phyloP scores from a whole-genome alignment of 805 yeast genomes.

The Sporopachydermia lactativora region DNA sequence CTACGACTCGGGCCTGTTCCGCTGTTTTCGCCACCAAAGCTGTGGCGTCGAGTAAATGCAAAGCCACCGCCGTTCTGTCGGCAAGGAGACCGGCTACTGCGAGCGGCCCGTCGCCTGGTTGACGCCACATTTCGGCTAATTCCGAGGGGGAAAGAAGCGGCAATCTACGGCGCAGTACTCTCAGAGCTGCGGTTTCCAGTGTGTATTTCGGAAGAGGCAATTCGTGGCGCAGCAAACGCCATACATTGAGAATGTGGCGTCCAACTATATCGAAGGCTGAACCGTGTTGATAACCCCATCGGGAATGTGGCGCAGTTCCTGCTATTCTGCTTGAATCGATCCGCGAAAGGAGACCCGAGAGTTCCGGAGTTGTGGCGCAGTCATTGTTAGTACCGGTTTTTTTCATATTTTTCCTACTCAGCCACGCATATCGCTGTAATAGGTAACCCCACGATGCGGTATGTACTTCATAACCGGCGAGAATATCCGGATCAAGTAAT shows the following conservation, averaged over 20 bases:
- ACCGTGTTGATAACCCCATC: conserved; percentile 76
- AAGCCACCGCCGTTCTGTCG: conserved; percentile 29
- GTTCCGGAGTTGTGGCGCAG: no score
- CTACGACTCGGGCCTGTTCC: conserved; percentile 76
- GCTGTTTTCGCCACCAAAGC: conserved; percentile 59
- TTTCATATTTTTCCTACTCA: no score
- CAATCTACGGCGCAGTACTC: conserved; percentile 48
- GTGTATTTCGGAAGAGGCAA: conserved; percentile 52
- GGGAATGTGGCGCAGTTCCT: conserved; percentile 31
- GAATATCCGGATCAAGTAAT: conserved; percentile 70
- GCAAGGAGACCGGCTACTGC: conserved; percentile 32
- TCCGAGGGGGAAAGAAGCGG: conserved; percentile 43
- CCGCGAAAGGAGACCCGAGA: conserved; percentile 27
- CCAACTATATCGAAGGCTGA: conserved; percentile 61
- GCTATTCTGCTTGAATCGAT: no score
- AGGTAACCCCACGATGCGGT: conserved; percentile 82
- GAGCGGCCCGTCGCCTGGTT: conserved; percentile 13
- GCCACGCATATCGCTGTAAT: conserved; percentile 40
- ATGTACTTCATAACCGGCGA: conserved; percentile 77
- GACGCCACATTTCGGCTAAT: conserved; percentile 34
- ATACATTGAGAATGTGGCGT: conserved; percentile 69
- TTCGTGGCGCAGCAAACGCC: conserved; percentile 63
- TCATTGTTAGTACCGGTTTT: no score
- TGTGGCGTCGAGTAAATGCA: conserved; percentile 37
- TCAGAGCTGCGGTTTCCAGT: conserved; percentile 61